Base-by-base conservation (phyloP, 2,329 filamentous ascomycete species). In the Neocatenulostroma microsporum region DNA sequence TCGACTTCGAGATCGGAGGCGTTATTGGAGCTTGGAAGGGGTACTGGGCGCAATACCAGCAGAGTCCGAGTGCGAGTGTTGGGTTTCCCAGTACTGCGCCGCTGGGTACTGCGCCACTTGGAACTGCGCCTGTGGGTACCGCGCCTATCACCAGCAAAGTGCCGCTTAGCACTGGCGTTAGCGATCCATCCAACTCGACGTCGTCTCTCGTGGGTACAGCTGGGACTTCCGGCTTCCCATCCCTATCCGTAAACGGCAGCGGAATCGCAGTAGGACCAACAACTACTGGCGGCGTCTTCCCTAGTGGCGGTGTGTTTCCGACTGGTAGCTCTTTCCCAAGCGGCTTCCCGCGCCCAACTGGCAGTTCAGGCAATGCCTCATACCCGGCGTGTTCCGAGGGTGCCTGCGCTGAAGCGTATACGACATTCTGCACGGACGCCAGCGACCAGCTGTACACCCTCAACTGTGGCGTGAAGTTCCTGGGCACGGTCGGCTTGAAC, bases 391-490 rank as follows among this genome's bases (percentile, higher is more conserved):
- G 34, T 15, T 27, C 25, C 7, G 25, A 30, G 10, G 25, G 20
- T 15, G 8, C 17, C 23, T 37, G 34, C 20, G 17, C 11, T 6
- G 18, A 15, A 9, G 31, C 20, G 12, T 12, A 25, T 4, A 21
- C 20, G 3, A 20, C 11, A 13, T n/a, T 6, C 8, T 35, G 33
- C 25, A 23, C 23, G 6, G 36, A 38, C 18, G 9, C 21, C 4
- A 19, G 17, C 5, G 28, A 24, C 10, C 36, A 38, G 23, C 20
- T 38, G n/a, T 38, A 32, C 21, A 38, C 36, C 8, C 13, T 38
- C 28, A 38, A 38, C 36, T 38, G 36, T 18, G 36, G 36, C 19
- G 8, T 38, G 12, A 38, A 31, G 15, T 38, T 38, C 36, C 17
- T 7, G 14, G 36, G 36, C 29, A 26, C 15, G 5, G 10, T 13